Evolutionary conservation across 768 basidiomycete genomes (phyloP).

Genomic region (Phaeotremella fagi): DNA sequence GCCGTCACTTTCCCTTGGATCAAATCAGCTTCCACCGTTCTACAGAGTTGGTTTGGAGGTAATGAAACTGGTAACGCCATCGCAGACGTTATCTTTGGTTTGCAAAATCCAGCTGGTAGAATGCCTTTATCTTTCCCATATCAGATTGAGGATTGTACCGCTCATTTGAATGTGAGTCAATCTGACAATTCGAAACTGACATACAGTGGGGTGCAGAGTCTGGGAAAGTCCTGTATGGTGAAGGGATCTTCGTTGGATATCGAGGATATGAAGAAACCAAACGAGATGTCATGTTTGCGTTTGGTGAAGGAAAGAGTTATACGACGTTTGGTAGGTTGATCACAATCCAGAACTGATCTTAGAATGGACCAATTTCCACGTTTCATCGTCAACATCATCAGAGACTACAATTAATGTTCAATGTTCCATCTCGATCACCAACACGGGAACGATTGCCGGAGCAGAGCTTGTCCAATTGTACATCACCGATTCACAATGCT

Average conservation of each 20-base stretch:
- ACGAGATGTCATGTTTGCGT: constrained; percentile 12
- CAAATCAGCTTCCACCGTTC: constrained; percentile 54
- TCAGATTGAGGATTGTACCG: constrained; percentile 60
- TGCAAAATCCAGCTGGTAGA: constrained; percentile 43
- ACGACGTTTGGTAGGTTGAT: constrained; percentile 10
- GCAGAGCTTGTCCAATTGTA: constrained; percentile 64
- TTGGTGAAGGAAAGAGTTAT: constrained; percentile 16
- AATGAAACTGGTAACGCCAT: constrained; percentile 45
- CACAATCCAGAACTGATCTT: neutral
- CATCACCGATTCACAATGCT: constrained; percentile 53
- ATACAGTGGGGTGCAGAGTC: neutral
- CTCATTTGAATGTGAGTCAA: constrained; percentile 53
- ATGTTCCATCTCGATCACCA: constrained; percentile 52
- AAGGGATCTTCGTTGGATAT: constrained; percentile 25
- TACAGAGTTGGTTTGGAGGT: constrained; percentile 54
- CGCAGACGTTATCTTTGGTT: constrained; percentile 47
- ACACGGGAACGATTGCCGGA: constrained; percentile 55
- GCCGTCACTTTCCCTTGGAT: constrained; percentile 72
- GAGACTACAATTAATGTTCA: constrained; percentile 48
- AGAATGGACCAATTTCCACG: neutral
- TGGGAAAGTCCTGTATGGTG: neutral
- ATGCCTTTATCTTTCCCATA: constrained; percentile 54
- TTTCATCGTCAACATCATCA: constrained; percentile 26
- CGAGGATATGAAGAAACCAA: constrained; percentile 42
- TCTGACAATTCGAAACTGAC: constrained; percentile 31